Evolutionary conservation across 1,284 basidiomycete genomes (phyloP).

Genomic region (Ustilago cynodontis): DNA sequence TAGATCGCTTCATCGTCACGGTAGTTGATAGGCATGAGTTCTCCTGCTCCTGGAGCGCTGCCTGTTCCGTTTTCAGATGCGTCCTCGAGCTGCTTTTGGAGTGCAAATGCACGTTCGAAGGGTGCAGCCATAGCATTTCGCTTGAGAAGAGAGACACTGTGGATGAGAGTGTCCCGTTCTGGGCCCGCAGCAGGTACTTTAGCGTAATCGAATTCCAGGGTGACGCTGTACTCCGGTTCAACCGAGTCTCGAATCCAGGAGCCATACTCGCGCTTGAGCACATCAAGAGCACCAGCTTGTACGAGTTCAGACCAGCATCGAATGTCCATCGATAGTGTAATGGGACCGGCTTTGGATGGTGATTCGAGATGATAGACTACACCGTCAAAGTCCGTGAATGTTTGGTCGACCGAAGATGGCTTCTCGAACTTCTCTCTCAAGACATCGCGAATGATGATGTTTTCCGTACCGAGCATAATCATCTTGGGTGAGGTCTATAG

Average conservation of each 20-base stretch:
- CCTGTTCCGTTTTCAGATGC: constrained; percentile 73
- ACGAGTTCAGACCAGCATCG: constrained; percentile 93
- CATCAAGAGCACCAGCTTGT: constrained; percentile 84
- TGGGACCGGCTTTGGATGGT: constrained; percentile 76
- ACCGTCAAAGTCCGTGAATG: constrained; percentile 97
- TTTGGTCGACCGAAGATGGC: constrained; percentile 91
- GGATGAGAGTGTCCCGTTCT: constrained; percentile 76
- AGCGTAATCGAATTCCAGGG: constrained; percentile 87
- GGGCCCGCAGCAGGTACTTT: constrained; percentile 80
- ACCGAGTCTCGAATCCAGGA: constrained; percentile 75
- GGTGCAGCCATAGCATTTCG: constrained; percentile 95
- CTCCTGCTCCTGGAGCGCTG: constrained; percentile 73
- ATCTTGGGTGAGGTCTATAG: constrained; percentile 37
- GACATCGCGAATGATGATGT: constrained; percentile 89
- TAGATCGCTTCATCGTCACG: constrained; percentile 94
- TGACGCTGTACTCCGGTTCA: constrained; percentile 91
- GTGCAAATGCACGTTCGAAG: constrained; percentile 87
- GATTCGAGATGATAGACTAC: constrained; percentile 92
- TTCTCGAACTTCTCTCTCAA: constrained; percentile 88
- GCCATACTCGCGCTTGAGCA: constrained; percentile 88
- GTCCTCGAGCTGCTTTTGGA: constrained; percentile 87
- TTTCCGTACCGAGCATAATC: constrained; percentile 68
- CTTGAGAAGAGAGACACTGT: constrained; percentile 87
- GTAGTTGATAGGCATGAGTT: constrained; percentile 93
- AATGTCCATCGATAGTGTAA: constrained; percentile 94